Evolutionary conservation across 1,284 basidiomycete species (phyloP), one percentile per base, ranked within the genome.

Genomic region (Pseudozyma tsukubaensis): DNA sequence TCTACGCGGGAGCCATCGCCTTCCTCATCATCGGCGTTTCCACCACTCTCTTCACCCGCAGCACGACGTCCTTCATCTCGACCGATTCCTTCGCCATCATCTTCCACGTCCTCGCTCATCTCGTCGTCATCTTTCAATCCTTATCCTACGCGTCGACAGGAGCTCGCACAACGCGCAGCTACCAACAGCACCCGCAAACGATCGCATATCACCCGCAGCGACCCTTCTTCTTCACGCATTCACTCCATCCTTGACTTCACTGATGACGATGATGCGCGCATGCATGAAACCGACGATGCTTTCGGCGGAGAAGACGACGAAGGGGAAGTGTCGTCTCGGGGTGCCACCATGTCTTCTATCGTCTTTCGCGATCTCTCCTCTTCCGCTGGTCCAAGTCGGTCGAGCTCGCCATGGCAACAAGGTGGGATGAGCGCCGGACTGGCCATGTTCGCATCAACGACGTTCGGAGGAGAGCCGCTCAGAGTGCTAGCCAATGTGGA

Each of bases 261-360:
- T 4, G 42, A 61, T 11, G 51, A 47, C 39, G 53, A 56, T 12
- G 72, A 70, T 18, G 18, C 49, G 3, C 19, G 24, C 34, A 63
- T 59, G 67, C 53, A 37, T 10, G 43, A 53, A 3, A 29, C 24
- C 24, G 24, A 29, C 24, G 24, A 29, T 6, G 24, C 24, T 29
- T 6, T 29, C 21, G 43, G 39, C 18, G 43, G 49, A 6, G 51
- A 49, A 21, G 66, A 65, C 18, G 55, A 74, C 13, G 56, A 62
- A 16, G 72, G 62, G 3, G 51, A 61, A 39, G 64, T 71, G 9
- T 75, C 72, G 3, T 45, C 72, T 6, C 56, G 63, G 4, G 72
- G 72, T 16, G 68, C 72, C 10, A 75, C 67, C 34, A 75, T 75
- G 67, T 70, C 72, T n/a, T 71, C 67, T 9, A 70, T 75, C 51